These are phyloP conservation scores for Botrytis elliptica DNA, from an alignment of 2,329 filamentous ascomycete species.

Conservation along the genomic window DNA sequence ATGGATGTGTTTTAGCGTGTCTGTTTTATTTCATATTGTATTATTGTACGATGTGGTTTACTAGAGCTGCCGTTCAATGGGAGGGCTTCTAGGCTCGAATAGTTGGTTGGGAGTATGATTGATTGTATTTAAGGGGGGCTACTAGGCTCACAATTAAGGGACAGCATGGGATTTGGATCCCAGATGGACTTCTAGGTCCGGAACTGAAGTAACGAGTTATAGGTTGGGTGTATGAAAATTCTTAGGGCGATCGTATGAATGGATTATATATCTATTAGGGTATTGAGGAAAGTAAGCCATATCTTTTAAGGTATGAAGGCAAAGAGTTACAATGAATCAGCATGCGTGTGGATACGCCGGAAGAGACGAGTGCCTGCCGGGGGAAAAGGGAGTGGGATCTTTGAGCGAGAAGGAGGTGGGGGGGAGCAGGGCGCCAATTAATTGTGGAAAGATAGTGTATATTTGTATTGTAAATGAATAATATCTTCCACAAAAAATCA, in stretches of 20 bases:
- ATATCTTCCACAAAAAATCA: background rate
- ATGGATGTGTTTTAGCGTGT: constrained; percentile 15
- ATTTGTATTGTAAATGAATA: constrained; percentile 4
- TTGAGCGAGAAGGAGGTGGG: background rate
- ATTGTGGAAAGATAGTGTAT: constrained; percentile 6
- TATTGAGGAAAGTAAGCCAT: background rate
- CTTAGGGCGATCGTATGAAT: background rate
- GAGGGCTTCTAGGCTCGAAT: constrained; percentile 15
- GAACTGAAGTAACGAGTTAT: background rate
- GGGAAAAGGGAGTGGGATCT: too few relatives aligned
- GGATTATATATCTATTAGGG: constrained; percentile 8
- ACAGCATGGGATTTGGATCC: background rate
- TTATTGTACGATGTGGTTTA: constrained; percentile 10
- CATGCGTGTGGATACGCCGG: constrained; percentile 15
- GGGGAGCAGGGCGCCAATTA: background rate
- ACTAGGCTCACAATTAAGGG: constrained; percentile 9
- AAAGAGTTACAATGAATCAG: constrained; percentile 14
- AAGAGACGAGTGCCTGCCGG: constrained; percentile 9
- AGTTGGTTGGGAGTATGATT: background rate
- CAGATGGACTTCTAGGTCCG: constrained; percentile 7
- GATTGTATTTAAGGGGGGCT: constrained; percentile 4
- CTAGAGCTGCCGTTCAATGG: constrained; percentile 16
- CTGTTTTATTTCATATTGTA: constrained; percentile 15
- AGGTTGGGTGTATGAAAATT: background rate
- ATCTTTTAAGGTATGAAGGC: constrained; percentile 1